A percentile compares a stretch with the other conserved stretches of the same genome.
These are phyloP conservation scores for Coprinopsis sp. DNA, from an alignment of 768 basidiomycete genomes.

Conservation along the genomic window DNA sequence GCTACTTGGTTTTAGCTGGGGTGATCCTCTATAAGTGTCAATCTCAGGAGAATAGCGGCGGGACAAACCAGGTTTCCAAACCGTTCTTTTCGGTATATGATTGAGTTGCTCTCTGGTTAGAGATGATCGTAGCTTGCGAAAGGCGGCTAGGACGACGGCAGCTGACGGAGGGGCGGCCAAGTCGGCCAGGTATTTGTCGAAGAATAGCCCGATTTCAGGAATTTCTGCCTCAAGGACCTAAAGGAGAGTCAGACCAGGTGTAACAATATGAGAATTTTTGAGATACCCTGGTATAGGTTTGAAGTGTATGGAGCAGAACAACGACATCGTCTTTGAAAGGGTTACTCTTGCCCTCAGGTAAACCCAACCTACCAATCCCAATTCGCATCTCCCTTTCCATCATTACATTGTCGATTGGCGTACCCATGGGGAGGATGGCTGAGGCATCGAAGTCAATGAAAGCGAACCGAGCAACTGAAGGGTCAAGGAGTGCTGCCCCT, in stretches of 20 bases:
- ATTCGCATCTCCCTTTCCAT: not conserved
- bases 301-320: not conserved
- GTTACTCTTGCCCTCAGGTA: not conserved
- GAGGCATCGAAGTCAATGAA: conserved; percentile 15
- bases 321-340: not conserved
- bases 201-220: conserved; percentile 13
- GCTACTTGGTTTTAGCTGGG: too few species aligned
- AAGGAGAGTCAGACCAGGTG: not conserved
- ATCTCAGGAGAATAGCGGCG: too few species aligned
- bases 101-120: not conserved
- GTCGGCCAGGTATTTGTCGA: conserved; percentile 3
- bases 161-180: not conserved
- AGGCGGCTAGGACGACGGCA: not conserved
- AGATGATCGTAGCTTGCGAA: not conserved
- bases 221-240: conserved; percentile 9
- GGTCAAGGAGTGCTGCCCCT: not conserved
- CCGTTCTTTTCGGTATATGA: not conserved
- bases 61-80: not conserved
- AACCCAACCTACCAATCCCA: not conserved
- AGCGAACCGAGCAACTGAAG: conserved; percentile 6
- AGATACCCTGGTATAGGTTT: not conserved
- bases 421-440: conserved; percentile 7
- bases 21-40: too few species aligned
- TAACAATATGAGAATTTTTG: not conserved
- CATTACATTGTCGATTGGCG: conserved; percentile 1